Evolutionary conservation across 2,329 filamentous ascomycete genomes (phyloP), one percentile per base, ranked within the genome.

Genomic region (Pseudocercospora musae): DNA sequence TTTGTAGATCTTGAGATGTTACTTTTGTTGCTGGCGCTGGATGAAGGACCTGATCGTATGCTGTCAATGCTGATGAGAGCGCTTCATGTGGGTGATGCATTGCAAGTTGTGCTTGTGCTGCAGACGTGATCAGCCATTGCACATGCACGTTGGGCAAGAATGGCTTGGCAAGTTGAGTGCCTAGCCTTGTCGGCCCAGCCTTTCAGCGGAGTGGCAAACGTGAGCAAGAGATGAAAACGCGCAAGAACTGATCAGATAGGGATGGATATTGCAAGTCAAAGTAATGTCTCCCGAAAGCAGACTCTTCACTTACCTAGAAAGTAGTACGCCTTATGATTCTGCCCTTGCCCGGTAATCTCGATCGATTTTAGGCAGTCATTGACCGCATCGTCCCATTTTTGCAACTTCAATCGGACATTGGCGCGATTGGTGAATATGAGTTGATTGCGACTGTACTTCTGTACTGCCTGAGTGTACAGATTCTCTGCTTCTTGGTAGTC

Each of bases 371-470:
- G 78, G 73, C 92, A 94, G 77, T 97, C 93, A 63, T 86, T 80
- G 66, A 95, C 88, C 54, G 89, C 92, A 9, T 83, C 87, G 29
- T 90, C 84, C 85, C 89, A 96, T 69, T 86, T 81, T 63, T 83
- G 79, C 21, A 96, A 84, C 77, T 89, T 90, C 62, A 95, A 81
- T 44, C 92, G 86, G 3, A 89, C 87, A 78, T 96, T 89, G 57
- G 92, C 91, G 58, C 93, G 90, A 78, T 97, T 98, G 42, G 92
- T 94, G 78, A 92, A 97, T 56, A 96, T 84, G 29, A 89, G 82
- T 1, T 89, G 86, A 73, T 96, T 95, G 59, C 81, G 84, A 3
- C 90, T 84, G 76, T 96, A 91, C 73, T 87, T 86, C 70, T 90
- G 86, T 69, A 96, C 92, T 79, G 90, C 90, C 57, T 72, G 67